A percentile compares a stretch with the other conserved stretches of the same genome.
These are phyloP conservation scores for Eucommia ulmoides DNA, from an alignment of 257 asterid species.

Conservation along the genomic window DNA sequence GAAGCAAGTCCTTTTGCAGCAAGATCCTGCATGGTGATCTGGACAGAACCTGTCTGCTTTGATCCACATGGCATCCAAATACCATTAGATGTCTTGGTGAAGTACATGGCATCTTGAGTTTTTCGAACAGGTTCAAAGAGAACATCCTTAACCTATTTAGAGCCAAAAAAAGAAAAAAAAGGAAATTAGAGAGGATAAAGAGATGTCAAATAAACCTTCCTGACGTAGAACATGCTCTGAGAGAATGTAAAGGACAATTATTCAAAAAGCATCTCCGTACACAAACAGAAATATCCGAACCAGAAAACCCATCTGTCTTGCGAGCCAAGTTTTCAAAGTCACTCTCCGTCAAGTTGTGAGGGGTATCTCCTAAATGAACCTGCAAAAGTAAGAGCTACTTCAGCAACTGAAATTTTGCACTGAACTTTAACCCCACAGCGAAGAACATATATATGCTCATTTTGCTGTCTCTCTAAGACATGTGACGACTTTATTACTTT, in stretches of 20 bases:
- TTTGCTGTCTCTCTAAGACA: too few species aligned
- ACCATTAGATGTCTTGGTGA: slow-evolving; percentile 43
- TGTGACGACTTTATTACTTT: slow-evolving; percentile 45
- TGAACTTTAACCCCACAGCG: too few species aligned
- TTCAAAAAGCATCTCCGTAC: slow-evolving; percentile 18
- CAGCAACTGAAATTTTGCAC: too few species aligned
- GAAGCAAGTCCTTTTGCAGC: slow-evolving; percentile 77
- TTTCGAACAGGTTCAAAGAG: slow-evolving; percentile 94
- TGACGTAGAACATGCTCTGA: too few species aligned
- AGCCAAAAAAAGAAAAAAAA: slow-evolving; percentile 9
- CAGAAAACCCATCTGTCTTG: slow-evolving; percentile 42
- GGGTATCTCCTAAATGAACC: slow-evolving; percentile 50
- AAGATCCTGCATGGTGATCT: slow-evolving; percentile 79
- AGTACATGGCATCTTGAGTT: slow-evolving; percentile 93
- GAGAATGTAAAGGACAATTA: not conserved
- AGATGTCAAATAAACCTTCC: not conserved
- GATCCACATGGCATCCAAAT: slow-evolving; percentile 91
- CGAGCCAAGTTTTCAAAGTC: slow-evolving; percentile 37
- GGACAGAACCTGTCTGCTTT: slow-evolving; percentile 70
- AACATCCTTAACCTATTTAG: slow-evolving; percentile 91
- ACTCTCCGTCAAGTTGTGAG: slow-evolving; percentile 37
- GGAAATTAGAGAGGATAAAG: too few species aligned
- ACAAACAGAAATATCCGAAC: slow-evolving; percentile 46
- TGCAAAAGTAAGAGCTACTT: too few species aligned
- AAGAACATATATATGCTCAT: too few species aligned